Evolutionary conservation across 208 protist species (phyloP).

Genomic region (Hexamita inflata): DNA sequence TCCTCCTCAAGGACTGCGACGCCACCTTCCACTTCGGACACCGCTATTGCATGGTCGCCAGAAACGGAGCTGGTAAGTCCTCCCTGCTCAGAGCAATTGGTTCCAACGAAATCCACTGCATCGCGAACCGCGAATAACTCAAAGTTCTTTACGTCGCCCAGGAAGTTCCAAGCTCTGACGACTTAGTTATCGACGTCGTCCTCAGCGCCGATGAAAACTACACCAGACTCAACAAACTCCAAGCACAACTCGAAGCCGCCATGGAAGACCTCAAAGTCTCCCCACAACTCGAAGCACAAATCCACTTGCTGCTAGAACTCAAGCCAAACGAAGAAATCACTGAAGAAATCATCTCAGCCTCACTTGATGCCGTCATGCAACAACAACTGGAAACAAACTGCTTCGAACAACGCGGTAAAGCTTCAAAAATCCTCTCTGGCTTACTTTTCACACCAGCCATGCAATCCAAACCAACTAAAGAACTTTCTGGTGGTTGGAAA

Average conservation of each 20-base stretch:
- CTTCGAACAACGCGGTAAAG: slow-evolving; percentile 9
- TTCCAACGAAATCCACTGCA: slow-evolving; percentile 27
- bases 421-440: slow-evolving; percentile 30
- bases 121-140: slow-evolving; percentile 19
- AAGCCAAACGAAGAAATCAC: neutral
- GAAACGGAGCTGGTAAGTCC: slow-evolving; percentile 73
- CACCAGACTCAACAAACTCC: neutral
- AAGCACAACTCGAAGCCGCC: neutral
- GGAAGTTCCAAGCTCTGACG: slow-evolving; percentile 29
- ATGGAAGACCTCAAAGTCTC: neutral
- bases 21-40: slow-evolving; percentile 46
- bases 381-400: slow-evolving; percentile 17
- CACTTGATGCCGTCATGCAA: neutral
- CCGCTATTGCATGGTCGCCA: slow-evolving; percentile 60
- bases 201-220: slow-evolving; percentile 8
- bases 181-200: slow-evolving; percentile 33
- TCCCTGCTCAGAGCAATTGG: slow-evolving; percentile 64
- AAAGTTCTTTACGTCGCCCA: slow-evolving; percentile 35
- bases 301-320: neutral
- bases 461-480: neutral
- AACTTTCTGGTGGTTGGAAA: slow-evolving; percentile 54
- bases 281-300: neutral
- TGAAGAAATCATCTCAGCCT: neutral
- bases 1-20: neutral
- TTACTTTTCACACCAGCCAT: slow-evolving; percentile 36